Percentiles rank a stretch among this genome's conserved stretches.
These are phyloP conservation scores for Actinomortierella ambigua DNA, from an alignment of 371 early-diverging fungal genomes.

Conservation along the genomic window DNA sequence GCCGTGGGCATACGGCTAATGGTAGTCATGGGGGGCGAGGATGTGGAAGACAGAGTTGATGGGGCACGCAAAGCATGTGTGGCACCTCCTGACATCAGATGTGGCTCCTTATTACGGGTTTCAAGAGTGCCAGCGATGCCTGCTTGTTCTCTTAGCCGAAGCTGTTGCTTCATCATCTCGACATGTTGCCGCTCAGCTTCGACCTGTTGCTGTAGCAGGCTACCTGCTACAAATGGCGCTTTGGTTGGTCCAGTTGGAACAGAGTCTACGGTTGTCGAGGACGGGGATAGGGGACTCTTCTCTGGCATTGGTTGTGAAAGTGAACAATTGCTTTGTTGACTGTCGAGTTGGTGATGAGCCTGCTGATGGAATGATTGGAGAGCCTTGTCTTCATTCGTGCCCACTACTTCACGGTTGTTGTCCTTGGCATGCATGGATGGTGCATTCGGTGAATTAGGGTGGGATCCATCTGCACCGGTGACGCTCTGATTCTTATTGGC, in stretches of 20 bases:
- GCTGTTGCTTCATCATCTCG: slow-evolving; percentile 34
- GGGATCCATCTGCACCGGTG: too few species aligned
- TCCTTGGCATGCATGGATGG: too few species aligned
- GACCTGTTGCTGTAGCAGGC: slow-evolving; percentile 40
- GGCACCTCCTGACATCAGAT: not conserved
- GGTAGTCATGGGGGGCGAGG: slow-evolving; percentile 4
- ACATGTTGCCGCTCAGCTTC: slow-evolving; percentile 45
- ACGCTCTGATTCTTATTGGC: too few species aligned
- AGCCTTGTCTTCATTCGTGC: too few species aligned
- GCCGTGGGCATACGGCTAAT: slow-evolving; percentile 2
- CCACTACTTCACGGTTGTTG: too few species aligned
- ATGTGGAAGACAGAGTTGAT: slow-evolving; percentile 10
- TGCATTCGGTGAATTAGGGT: too few species aligned
- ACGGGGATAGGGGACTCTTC: too few species aligned
- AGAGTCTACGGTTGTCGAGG: too few species aligned
- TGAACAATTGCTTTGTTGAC: too few species aligned
- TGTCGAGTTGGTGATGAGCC: too few species aligned
- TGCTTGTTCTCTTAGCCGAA: slow-evolving; percentile 36
- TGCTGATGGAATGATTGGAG: too few species aligned
- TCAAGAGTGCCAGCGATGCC: slow-evolving; percentile 32
- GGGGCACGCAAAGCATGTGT: not conserved
- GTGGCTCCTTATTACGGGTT: slow-evolving; percentile 5
- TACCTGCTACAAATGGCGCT: slow-evolving; percentile 31
- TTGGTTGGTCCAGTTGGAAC: not conserved
- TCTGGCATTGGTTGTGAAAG: too few species aligned